A percentile compares a stretch with the other conserved stretches of the same genome.
phyloP scores from a whole-genome alignment of 2,329 filamentous ascomycete genomes.

The Scleromitrula shiraiana region DNA sequence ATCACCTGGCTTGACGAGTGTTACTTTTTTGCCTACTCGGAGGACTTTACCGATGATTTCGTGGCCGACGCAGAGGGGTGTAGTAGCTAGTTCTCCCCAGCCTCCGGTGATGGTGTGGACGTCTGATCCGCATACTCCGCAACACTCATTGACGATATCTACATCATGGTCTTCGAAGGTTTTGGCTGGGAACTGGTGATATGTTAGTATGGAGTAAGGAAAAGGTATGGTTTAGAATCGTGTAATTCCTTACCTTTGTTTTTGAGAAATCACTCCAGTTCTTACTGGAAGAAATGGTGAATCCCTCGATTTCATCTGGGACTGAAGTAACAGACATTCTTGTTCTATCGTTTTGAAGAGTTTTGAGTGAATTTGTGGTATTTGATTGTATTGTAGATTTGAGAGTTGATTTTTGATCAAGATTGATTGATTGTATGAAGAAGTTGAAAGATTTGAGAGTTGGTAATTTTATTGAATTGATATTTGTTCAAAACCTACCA shows the following conservation, averaged over 20 bases:
- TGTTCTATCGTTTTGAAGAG: too few relatives aligned
- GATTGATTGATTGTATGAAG: not conserved
- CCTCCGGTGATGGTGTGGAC: slow-evolving; percentile 25
- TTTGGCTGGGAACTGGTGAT: slow-evolving; percentile 38
- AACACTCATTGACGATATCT: slow-evolving; percentile 70
- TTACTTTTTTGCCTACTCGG: slow-evolving; percentile 55
- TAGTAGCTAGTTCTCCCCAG: slow-evolving; percentile 14
- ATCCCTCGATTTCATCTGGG: slow-evolving; percentile 52
- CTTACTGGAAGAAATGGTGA: slow-evolving; percentile 39
- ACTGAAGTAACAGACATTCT: slow-evolving; percentile 2
- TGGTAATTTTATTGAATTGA: too few relatives aligned
- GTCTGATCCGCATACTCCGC: slow-evolving; percentile 38
- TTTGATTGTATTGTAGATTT: not conserved
- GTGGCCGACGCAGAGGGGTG: slow-evolving; percentile 35
- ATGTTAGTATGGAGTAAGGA: not conserved
- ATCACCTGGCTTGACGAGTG: slow-evolving; percentile 42
- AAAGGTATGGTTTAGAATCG: not conserved
- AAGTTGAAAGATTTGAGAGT: not conserved
- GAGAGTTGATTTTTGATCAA: too few relatives aligned
- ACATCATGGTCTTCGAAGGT: slow-evolving; percentile 80
- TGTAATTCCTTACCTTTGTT: slow-evolving; percentile 15
- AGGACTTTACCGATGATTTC: slow-evolving; percentile 39
- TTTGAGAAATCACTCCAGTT: slow-evolving; percentile 23
- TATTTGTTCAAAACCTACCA: too few relatives aligned
- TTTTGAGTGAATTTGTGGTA: not conserved